A percentile compares a stretch with the other conserved stretches of the same genome.
Evolutionary conservation across 192 early-diverging fungal species (phyloP).

Genomic region (Chytriomyces hyalinus): DNA sequence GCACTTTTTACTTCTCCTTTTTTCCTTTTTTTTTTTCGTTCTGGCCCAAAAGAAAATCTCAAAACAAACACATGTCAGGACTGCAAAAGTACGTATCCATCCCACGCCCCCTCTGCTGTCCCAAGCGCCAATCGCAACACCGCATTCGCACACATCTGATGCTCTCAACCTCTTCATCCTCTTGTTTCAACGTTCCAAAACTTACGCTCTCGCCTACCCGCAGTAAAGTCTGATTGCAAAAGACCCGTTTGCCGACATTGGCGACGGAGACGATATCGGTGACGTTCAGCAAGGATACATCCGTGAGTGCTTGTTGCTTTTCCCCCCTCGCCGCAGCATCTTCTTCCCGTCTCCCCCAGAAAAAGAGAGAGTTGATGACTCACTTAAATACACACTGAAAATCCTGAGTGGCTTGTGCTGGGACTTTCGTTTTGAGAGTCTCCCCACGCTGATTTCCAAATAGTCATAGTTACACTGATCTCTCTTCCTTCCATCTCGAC

Average conservation of each 20-base stretch:
- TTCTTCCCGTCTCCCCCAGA: neutral
- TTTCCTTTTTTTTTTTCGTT: slow-evolving; percentile 11
- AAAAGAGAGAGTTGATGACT: slow-evolving; percentile 21
- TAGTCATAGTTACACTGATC: slow-evolving; percentile 38
- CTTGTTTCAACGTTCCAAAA: neutral
- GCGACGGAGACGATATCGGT: slow-evolving; percentile 48
- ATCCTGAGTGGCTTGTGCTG: slow-evolving; percentile 31
- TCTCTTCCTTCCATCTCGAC: neutral
- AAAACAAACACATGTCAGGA: slow-evolving; percentile 16
- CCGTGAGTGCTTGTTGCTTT: slow-evolving; percentile 44
- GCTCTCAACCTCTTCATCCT: neutral
- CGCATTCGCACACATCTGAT: neutral
- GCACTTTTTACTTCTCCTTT: neutral
- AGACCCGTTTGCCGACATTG: slow-evolving; percentile 62
- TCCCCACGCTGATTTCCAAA: slow-evolving; percentile 32
- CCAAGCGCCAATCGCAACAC: neutral
- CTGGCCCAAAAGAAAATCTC: neutral
- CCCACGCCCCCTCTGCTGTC: neutral
- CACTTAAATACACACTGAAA: slow-evolving; percentile 15
- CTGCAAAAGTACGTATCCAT: slow-evolving; percentile 29
- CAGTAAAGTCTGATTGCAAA: slow-evolving; percentile 51
- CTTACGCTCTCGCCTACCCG: neutral
- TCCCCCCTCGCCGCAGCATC: neutral
- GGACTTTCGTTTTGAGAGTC: slow-evolving; percentile 25
- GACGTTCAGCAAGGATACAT: slow-evolving; percentile 51